Evolutionary conservation across 495 filamentous ascomycete species (phyloP), one percentile per base, ranked within the genome.

Genomic region (Tuber calosporum): DNA sequence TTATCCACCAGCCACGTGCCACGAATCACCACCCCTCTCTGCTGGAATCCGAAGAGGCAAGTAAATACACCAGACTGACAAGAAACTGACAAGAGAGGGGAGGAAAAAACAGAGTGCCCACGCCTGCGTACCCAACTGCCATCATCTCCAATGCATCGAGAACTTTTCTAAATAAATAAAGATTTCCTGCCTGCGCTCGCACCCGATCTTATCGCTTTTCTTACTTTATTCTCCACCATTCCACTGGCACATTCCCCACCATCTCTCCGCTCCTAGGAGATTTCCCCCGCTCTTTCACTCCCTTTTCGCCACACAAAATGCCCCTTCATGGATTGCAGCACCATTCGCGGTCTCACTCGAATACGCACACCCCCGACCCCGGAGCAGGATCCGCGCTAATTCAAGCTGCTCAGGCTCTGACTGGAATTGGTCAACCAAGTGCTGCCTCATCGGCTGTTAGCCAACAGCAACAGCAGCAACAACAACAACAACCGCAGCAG

Each of bases 401-500:
- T 62, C 79, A 81, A 69, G 78, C 77, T 42, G 79, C 79, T 39
- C 79, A 81, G 68, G 70, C 79, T 62, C 72, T 81, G 43, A 75
- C 75, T 26, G 79, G 79, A 69, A 75, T 81, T 53, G 79, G 79
- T 43, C 73, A 66, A 75, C 79, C n/a, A 66, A 66, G 39, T 4
- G 75, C 75, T 58, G 62, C 72, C 26, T 68, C 72, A 34, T 40
- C 43, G 68, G 67, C 68, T 17, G 13, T 73, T 67, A 30, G 41
- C 66, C 72, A 53, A 37, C 72, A 70, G 66, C 72, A 66, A 19
- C 70, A n/a, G 42, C 45, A 45, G 20, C 41, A 41, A 22, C 53
- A 71, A 34, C 72, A 67, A 53, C 77, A 48, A 36, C 72, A 79
- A 43, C 73, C 69, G 34, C 77, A n/a, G n/a, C n/a, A 79, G 58